phyloP scores from a whole-genome alignment of 768 basidiomycete species.

The Mycena pura region DNA sequence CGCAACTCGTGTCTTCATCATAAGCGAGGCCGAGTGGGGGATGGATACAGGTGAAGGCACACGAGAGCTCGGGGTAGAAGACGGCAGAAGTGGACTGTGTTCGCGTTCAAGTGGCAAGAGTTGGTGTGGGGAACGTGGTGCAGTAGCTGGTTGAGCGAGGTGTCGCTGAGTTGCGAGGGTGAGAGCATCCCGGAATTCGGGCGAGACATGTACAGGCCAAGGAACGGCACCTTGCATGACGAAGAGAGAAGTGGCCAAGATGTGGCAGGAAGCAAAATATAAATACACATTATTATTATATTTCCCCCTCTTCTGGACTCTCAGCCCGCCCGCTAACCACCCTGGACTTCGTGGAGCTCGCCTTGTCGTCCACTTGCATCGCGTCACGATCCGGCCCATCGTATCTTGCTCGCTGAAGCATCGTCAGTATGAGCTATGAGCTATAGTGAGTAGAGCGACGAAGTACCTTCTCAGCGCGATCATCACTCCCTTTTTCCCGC shows the following conservation, averaged over 20 bases:
- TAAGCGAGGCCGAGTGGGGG: slow-evolving; percentile 32
- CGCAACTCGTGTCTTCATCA: slow-evolving; percentile 53
- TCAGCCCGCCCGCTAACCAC: slow-evolving; percentile 57
- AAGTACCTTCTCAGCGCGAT: slow-evolving; percentile 71
- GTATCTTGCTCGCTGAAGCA: slow-evolving; percentile 58
- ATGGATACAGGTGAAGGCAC: background rate
- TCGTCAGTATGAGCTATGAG: slow-evolving; percentile 22
- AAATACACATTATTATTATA: slow-evolving; percentile 48
- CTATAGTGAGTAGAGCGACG: background rate
- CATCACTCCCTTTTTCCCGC: slow-evolving; percentile 52
- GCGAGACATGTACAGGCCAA: slow-evolving; percentile 23
- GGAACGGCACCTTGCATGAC: slow-evolving; percentile 22
- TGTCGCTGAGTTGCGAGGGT: slow-evolving; percentile 23
- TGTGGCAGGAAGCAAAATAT: slow-evolving; percentile 11
- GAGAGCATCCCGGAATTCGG: slow-evolving; percentile 27
- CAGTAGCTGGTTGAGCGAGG: slow-evolving; percentile 6
- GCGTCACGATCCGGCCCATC: slow-evolving; percentile 48
- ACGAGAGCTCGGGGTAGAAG: background rate
- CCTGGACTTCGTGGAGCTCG: slow-evolving; percentile 33
- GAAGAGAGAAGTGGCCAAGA: background rate
- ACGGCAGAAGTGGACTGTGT: background rate
- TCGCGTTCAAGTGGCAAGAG: background rate
- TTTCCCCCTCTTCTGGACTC: slow-evolving; percentile 90
- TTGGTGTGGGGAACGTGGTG: slow-evolving; percentile 3
- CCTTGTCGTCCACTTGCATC: slow-evolving; percentile 52